Evolutionary conservation across 441 rosid genomes (phyloP).

Genomic region (Erysimum cheiri): DNA sequence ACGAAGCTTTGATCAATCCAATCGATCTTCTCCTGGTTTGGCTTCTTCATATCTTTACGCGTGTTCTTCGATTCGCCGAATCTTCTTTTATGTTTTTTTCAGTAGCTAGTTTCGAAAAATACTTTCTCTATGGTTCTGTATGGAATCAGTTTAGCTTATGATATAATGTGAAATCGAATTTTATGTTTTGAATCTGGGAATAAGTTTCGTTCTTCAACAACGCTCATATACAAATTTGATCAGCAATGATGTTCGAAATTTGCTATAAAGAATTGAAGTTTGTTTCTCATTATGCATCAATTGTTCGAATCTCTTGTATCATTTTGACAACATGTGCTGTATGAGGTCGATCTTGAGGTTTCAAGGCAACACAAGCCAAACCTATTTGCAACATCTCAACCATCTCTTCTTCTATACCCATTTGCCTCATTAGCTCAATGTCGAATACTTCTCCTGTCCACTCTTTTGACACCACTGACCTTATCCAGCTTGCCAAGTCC

Average conservation of each 20-base stretch:
- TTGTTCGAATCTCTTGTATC: constrained; percentile 34
- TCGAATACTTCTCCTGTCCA: constrained; percentile 49
- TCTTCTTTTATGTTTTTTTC: constrained; percentile 30
- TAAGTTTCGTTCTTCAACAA: constrained; percentile 1
- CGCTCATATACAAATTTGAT: neutral
- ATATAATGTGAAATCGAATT: constrained; percentile 22
- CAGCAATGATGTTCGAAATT: neutral
- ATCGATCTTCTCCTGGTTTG: constrained; percentile 34
- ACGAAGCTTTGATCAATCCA: neutral
- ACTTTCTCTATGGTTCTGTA: constrained; percentile 19
- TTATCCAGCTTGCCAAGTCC: constrained; percentile 82
- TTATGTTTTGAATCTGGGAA: constrained; percentile 18
- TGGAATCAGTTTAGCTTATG: constrained; percentile 30
- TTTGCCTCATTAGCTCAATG: constrained; percentile 32
- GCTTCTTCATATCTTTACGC: neutral
- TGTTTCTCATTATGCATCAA: constrained; percentile 26
- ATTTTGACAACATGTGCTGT: constrained; percentile 41
- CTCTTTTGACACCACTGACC: constrained; percentile 75
- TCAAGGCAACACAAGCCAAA: constrained; percentile 40
- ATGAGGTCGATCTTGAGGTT: constrained; percentile 44
- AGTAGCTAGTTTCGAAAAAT: neutral
- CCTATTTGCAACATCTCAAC: constrained; percentile 46
- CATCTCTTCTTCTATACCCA: constrained; percentile 40
- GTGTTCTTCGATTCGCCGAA: constrained; percentile 50
- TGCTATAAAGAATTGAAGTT: neutral